Evolutionary conservation across 257 asterid genomes (phyloP).

Genomic region (Prunella vulgaris): DNA sequence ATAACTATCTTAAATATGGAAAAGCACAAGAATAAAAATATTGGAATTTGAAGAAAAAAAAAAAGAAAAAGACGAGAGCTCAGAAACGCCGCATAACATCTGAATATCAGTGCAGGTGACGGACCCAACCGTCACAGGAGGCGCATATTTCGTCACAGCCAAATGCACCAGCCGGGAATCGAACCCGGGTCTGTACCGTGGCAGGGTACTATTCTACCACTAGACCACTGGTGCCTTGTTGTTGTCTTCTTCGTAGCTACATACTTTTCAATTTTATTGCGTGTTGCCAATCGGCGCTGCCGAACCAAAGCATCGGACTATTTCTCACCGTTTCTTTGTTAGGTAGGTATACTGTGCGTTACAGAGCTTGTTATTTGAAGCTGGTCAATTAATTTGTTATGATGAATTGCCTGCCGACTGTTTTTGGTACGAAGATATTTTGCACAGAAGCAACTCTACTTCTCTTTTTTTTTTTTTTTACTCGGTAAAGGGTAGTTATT

Average conservation of each 20-base stretch:
- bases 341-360: conserved; percentile 56
- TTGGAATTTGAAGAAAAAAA: too few species aligned
- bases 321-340: conserved; percentile 60
- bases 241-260: too few species aligned
- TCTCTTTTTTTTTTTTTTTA: too few species aligned
- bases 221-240: conserved; percentile 70
- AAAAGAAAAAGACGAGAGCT: neutral
- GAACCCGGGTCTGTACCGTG: conserved; percentile 99
- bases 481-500: too few species aligned
- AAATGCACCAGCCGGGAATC: conserved; percentile 99
- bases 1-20: too few species aligned
- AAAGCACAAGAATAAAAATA: too few species aligned
- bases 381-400: neutral
- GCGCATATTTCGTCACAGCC: neutral
- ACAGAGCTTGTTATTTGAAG: neutral
- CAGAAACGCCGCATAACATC: neutral
- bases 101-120: neutral
- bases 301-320: conserved; percentile 34
- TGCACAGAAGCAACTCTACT: conserved; percentile 70
- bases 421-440: conserved; percentile 36
- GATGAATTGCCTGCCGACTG: neutral
- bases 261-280: too few species aligned
- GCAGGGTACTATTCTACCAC: conserved; percentile 97
- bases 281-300: too few species aligned
- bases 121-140: neutral